Conservation (phyloP, 2,329 filamentous ascomycete species). For the Trichoderma arundinaceum region DNA sequence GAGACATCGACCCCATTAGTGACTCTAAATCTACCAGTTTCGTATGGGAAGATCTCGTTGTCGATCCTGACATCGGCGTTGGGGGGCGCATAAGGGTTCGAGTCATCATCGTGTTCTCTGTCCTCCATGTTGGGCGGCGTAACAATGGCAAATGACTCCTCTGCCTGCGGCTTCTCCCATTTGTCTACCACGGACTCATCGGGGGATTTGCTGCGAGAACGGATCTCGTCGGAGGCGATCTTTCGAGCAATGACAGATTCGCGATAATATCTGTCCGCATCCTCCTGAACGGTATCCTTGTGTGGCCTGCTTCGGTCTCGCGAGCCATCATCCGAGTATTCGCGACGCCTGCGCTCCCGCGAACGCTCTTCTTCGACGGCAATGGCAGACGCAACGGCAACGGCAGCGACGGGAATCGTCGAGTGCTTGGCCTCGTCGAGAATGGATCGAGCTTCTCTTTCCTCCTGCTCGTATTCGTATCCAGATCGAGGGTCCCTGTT, state of each 20-base stretch:
- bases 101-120: constrained; percentile 44
- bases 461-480: constrained; percentile 46
- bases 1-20: constrained; percentile 39
- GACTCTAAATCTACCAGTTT: constrained; percentile 50
- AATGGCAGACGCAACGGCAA: constrained; percentile 54
- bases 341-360: constrained; percentile 42
- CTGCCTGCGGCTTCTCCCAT: constrained; percentile 51
- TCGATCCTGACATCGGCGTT: constrained; percentile 69
- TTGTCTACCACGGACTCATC: constrained; percentile 62
- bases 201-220: constrained; percentile 58
- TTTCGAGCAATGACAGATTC: constrained; percentile 60
- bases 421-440: constrained; percentile 55
- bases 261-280: constrained; percentile 64
- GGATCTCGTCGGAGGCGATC: constrained; percentile 59
- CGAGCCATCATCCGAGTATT: constrained; percentile 45
- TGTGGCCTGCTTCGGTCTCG: constrained; percentile 41
- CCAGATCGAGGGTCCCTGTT: constrained; percentile 36
- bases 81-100: constrained; percentile 61
- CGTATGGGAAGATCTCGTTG: constrained; percentile 60
- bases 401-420: constrained; percentile 56
- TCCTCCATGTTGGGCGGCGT: constrained; percentile 60
- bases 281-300: constrained; percentile 58
- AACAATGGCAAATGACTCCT: constrained; percentile 54
- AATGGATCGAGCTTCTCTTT: constrained; percentile 52
- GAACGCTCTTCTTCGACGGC: constrained; percentile 50